Evolutionary conservation across 257 asterid genomes (phyloP).

Genomic region (Ocimum tenuiflorum): DNA sequence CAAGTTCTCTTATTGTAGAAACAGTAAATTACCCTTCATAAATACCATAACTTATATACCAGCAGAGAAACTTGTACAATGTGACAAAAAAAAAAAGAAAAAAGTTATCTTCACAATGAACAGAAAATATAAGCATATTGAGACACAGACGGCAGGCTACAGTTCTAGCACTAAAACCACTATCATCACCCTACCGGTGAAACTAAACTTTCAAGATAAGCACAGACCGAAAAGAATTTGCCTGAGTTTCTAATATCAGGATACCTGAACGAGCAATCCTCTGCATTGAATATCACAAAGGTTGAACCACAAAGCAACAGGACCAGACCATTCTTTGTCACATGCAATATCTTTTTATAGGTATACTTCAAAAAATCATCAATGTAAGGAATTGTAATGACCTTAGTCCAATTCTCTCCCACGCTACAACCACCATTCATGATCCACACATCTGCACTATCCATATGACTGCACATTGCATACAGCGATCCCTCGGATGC

Average conservation of each 20-base stretch:
- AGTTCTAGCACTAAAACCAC: background rate
- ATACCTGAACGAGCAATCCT: constrained; percentile 26
- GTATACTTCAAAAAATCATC: constrained; percentile 20
- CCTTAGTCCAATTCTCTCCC: constrained; percentile 38
- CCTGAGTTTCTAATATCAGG: constrained; percentile 16
- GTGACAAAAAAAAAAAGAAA: background rate
- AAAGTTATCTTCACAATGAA: too few species aligned
- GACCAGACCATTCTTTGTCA: constrained; percentile 33
- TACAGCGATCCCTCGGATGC: constrained; percentile 30
- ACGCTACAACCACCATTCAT: constrained; percentile 35
- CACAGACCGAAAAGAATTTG: background rate
- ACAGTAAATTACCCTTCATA: background rate
- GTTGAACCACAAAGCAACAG: constrained; percentile 29
- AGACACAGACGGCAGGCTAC: too few species aligned
- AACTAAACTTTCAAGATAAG: constrained; percentile 43
- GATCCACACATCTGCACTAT: constrained; percentile 40
- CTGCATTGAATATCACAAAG: constrained; percentile 30
- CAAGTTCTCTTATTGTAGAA: background rate
- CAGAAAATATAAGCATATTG: too few species aligned
- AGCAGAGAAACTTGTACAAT: background rate
- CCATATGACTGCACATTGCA: constrained; percentile 28
- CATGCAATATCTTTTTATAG: constrained; percentile 18
- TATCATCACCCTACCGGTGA: constrained; percentile 18
- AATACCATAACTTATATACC: background rate
- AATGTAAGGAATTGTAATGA: constrained; percentile 30